Conservation (phyloP, 495 filamentous ascomycete species). For the Friedmanniomyces simplex region DNA sequence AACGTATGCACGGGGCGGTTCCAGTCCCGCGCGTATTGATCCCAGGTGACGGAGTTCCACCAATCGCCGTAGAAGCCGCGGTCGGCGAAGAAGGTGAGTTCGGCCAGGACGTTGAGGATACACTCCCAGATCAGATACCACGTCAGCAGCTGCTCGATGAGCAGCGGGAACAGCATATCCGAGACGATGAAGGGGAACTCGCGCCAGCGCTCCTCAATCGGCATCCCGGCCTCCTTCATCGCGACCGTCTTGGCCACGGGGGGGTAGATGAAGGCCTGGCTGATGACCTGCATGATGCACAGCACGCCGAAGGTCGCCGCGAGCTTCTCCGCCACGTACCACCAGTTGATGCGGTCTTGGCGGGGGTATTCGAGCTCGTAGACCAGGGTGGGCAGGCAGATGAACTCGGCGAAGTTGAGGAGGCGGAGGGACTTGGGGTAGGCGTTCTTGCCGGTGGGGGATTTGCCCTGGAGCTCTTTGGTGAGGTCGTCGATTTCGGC, state of each 20-base stretch:
- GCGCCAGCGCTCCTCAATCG: slow-evolving; percentile 46
- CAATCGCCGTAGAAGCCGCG: slow-evolving; percentile 67
- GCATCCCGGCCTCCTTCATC: slow-evolving; percentile 53
- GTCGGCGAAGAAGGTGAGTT: slow-evolving; percentile 65
- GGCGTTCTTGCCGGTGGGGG: slow-evolving; percentile 27
- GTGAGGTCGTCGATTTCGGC: slow-evolving; percentile 52
- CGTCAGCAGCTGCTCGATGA: slow-evolving; percentile 59
- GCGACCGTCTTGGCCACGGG: slow-evolving; percentile 53
- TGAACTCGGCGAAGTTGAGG: slow-evolving; percentile 57
- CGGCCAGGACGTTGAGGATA: slow-evolving; percentile 63
- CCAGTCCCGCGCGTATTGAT: slow-evolving; percentile 67
- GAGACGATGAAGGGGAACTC: slow-evolving; percentile 60
- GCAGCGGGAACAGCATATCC: slow-evolving; percentile 63
- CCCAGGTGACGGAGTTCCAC: slow-evolving; percentile 48
- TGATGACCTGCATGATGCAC: slow-evolving; percentile 47
- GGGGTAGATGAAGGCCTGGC: slow-evolving; percentile 48
- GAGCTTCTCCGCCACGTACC: slow-evolving; percentile 59
- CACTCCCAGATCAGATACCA: slow-evolving; percentile 79
- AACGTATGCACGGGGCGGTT: slow-evolving; percentile 64
- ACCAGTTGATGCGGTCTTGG: slow-evolving; percentile 56
- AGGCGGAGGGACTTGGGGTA: slow-evolving; percentile 62
- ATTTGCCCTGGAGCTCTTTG: slow-evolving; percentile 53
- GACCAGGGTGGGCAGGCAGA: slow-evolving; percentile 60
- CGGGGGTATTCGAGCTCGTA: slow-evolving; percentile 71
- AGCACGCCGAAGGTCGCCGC: slow-evolving; percentile 58